phyloP scores from a whole-genome alignment of 2,329 filamentous ascomycete genomes.

The Apiospora kogelbergensis region DNA sequence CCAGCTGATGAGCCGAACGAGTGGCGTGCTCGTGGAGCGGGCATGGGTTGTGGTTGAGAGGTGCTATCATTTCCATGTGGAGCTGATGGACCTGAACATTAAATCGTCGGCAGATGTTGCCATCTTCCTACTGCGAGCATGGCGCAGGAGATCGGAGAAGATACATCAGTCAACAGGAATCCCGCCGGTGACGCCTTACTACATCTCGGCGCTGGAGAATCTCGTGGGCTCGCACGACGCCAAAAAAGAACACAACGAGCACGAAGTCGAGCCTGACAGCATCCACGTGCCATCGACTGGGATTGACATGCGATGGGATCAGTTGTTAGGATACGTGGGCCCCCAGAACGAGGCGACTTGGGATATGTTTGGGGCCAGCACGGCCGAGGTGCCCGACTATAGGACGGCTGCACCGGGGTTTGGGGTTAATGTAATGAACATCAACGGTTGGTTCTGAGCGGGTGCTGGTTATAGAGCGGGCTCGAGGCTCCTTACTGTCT shows the following conservation, averaged over 20 bases:
- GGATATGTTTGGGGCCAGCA: constrained; percentile 29
- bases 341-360: constrained; percentile 25
- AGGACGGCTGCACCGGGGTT: constrained; percentile 11
- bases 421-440: constrained; percentile 10
- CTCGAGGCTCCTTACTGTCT: background rate
- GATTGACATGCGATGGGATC: constrained; percentile 30
- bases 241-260: background rate
- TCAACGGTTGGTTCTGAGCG: constrained; percentile 15
- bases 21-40: constrained; percentile 51
- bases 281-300: constrained; percentile 13
- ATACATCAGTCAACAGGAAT: constrained; percentile 36
- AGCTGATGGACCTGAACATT: constrained; percentile 49
- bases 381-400: constrained; percentile 15
- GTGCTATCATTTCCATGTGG: constrained; percentile 49
- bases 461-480: background rate
- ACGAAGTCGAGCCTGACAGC: background rate
- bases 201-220: constrained; percentile 44
- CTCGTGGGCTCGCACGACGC: constrained; percentile 40
- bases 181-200: constrained; percentile 42
- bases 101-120: constrained; percentile 46
- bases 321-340: constrained; percentile 32
- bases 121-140: constrained; percentile 50
- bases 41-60: constrained; percentile 50
- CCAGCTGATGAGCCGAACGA: constrained; percentile 49
- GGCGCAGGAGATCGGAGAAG: constrained; percentile 49